phyloP scores from a whole-genome alignment of 805 yeast species.

The Saturnispora serradocipensis region DNA sequence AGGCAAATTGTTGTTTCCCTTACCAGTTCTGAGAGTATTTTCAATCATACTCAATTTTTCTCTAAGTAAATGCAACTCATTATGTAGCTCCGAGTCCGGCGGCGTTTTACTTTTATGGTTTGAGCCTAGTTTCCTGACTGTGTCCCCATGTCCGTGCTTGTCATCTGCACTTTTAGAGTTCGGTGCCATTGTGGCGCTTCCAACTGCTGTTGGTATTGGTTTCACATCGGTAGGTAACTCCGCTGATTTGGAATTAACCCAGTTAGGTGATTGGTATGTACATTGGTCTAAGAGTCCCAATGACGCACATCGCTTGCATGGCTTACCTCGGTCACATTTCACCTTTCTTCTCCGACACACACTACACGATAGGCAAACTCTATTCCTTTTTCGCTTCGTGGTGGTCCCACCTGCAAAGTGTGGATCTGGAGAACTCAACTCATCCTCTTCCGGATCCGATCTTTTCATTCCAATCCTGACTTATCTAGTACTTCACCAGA shows the following conservation, averaged over 20 bases:
- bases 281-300: slow-evolving; percentile 26
- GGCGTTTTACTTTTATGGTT: background rate
- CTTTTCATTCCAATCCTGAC: background rate
- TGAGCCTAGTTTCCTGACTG: background rate
- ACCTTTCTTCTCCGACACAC: slow-evolving; percentile 40
- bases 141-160: no score
- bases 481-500: background rate
- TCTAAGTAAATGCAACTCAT: background rate
- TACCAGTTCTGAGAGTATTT: slow-evolving; percentile 1
- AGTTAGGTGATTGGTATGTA: slow-evolving; percentile 24
- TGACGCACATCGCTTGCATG: slow-evolving; percentile 28
- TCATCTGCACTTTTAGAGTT: background rate
- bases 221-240: background rate
- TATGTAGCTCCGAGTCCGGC: background rate
- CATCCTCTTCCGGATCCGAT: background rate
- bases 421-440: background rate
- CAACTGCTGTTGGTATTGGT: background rate
- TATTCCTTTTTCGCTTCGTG: slow-evolving; percentile 27
- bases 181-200: background rate
- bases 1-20: background rate
- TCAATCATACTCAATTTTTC: slow-evolving; percentile 5
- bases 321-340: slow-evolving; percentile 32
- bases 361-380: slow-evolving; percentile 38
- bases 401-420: background rate
- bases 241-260: slow-evolving; percentile 17